Evolutionary conservation across 495 filamentous ascomycete species (phyloP).

Genomic region (Aspergillus olivimuriae): DNA sequence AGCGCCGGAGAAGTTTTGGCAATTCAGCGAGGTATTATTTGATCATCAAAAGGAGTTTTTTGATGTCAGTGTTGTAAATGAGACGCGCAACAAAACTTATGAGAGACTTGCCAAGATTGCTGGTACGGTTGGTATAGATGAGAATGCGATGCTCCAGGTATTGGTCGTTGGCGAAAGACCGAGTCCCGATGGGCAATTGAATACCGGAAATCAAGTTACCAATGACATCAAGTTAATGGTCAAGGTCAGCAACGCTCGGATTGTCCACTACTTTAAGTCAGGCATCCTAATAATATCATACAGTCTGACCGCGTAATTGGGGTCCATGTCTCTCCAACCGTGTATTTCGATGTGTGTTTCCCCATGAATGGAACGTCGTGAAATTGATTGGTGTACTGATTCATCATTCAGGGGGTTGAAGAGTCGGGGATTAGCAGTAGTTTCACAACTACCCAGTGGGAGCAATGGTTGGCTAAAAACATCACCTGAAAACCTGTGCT

Average conservation of each 20-base stretch:
- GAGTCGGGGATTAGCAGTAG: conserved; percentile 69
- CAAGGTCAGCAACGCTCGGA: conserved; percentile 45
- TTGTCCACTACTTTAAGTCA: too few species aligned
- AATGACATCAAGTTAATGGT: conserved; percentile 79
- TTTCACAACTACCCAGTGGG: conserved; percentile 76
- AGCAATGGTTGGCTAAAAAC: conserved; percentile 76
- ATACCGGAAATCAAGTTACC: conserved; percentile 70
- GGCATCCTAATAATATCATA: too few species aligned
- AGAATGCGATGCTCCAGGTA: conserved; percentile 55
- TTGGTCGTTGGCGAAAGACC: conserved; percentile 59
- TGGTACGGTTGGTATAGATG: conserved; percentile 58
- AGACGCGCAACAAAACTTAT: conserved; percentile 82
- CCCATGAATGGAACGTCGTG: not conserved
- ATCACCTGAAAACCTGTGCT: conserved; percentile 42
- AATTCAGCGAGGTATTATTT: conserved; percentile 69
- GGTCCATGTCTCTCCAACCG: conserved; percentile 85
- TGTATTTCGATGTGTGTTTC: conserved; percentile 64
- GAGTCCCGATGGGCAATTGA: conserved; percentile 56
- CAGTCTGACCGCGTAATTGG: conserved; percentile 63
- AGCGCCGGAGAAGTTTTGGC: conserved; percentile 66
- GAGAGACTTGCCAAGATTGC: conserved; percentile 65
- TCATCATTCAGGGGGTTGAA: conserved; percentile 55
- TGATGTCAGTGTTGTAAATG: conserved; percentile 73
- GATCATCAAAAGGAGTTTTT: conserved; percentile 65
- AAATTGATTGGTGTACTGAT: conserved; percentile 16